phyloP scores from a whole-genome alignment of 139 green algal genomes.

The Tetraselmis chui region DNA sequence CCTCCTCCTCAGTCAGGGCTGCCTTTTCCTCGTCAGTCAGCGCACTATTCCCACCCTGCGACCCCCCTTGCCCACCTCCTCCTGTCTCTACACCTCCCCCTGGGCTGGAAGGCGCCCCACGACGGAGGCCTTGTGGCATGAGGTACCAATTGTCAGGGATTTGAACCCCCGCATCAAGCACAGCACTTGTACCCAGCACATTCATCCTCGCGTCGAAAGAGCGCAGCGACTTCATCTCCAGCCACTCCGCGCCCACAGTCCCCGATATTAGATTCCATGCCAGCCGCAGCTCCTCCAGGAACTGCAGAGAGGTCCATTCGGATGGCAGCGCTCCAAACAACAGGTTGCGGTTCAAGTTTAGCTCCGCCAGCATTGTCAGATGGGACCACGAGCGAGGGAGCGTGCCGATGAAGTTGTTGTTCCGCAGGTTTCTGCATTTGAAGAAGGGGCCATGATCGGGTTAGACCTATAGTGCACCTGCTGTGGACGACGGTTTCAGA shows the following conservation, averaged over 20 bases:
- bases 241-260: background rate
- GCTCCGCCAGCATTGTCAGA: background rate
- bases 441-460: too few species aligned
- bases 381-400: background rate
- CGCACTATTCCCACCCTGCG: too few species aligned
- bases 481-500: too few species aligned
- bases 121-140: background rate
- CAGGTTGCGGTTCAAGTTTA: background rate
- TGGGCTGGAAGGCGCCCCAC: too few species aligned
- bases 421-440: background rate
- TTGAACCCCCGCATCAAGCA: background rate
- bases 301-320: background rate
- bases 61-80: too few species aligned
- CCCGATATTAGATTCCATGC: background rate
- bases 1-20: too few species aligned
- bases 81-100: too few species aligned
- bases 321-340: background rate
- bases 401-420: background rate
- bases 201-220: background rate
- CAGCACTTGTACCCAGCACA: background rate
- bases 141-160: background rate
- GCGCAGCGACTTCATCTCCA: background rate
- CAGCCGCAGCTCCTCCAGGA: background rate
- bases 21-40: too few species aligned
- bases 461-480: too few species aligned